Evolutionary conservation across 257 asterid species (phyloP).

Genomic region (Solanum clarkiae): DNA sequence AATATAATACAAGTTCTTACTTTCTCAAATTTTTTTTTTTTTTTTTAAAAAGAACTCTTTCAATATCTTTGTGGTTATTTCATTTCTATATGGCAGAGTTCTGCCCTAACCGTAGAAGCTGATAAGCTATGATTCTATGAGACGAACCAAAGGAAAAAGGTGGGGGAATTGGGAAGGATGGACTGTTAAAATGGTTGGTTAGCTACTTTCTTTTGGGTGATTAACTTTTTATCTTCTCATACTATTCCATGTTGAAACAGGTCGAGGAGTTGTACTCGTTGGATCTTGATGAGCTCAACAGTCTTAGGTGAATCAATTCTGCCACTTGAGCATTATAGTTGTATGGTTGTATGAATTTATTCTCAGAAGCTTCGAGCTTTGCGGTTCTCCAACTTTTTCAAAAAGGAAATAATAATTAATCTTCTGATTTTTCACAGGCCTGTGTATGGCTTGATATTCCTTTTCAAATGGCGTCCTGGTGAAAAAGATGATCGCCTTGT

Average conservation of each 20-base stretch:
- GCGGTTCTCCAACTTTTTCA: background rate
- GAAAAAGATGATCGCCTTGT: conserved; percentile 89
- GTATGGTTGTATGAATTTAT: background rate
- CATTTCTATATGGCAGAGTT: background rate
- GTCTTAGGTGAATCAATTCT: conserved; percentile 44
- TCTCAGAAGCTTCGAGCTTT: background rate
- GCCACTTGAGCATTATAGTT: background rate
- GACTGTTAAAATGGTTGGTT: background rate
- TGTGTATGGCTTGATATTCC: conserved; percentile 82
- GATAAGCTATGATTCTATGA: background rate
- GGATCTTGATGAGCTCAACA: conserved; percentile 81
- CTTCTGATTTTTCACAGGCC: conserved; percentile 40
- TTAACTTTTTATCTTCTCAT: background rate
- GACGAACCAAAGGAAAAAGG: background rate
- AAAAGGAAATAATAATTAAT: background rate
- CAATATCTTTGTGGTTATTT: background rate
- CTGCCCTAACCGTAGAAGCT: background rate
- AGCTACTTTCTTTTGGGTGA: background rate
- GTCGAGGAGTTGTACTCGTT: conserved; percentile 95
- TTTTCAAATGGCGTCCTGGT: conserved; percentile 97
- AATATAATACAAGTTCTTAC: background rate
- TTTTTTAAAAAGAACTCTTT: background rate
- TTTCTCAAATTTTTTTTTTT: background rate
- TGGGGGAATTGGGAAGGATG: background rate
- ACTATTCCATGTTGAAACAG: conserved; percentile 27